Evolutionary conservation across 805 yeast species (phyloP), one percentile per base, ranked within the genome.

Genomic region (Wickerhamiella nectarea): DNA sequence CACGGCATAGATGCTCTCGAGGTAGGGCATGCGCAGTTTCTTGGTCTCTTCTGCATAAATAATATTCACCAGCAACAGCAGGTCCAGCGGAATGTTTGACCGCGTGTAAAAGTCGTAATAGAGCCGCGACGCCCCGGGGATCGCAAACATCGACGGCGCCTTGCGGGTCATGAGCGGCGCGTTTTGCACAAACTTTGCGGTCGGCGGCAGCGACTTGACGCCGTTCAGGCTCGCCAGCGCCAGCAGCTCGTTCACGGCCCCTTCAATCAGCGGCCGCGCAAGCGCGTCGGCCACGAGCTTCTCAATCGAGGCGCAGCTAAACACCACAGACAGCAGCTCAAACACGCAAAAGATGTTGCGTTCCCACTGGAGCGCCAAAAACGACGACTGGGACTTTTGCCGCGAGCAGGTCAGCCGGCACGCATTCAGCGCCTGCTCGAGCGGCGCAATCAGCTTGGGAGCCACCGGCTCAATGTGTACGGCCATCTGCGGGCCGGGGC

Each of bases 201-300:
- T 34, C 10, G 56, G 44, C 2, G 64, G 65, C 65, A 82, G 87
- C 53, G 71, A 77, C 58, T 81, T 86, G 52, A 68, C 76, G 28
- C 85, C 80, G 42, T 82, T 65, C 49, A 80, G 74, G 41, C 46
- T 43, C 8, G 63, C 64, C 4, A 87, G 76, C 25, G 78, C 75
- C 50, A 76, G 69, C 33, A 84, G 63, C 65, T 87, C 96, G 41
- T 72, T 69, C 46, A 84, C 75, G 38, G 85, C 65, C 2, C 96
- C 96, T 15, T 83, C 72, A 18, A 84, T 70, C 48, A 87, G 67
- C 8, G 95, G 96, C 58, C 83, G 83, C 22, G 93, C 89, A 48
- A 86, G 67, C 37, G 85, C 80, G 58, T 82, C 84, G 31, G 68
- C 64, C 26, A 70, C 64, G 42, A 87, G 66, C 41, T 70, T 61